Conservation (phyloP, 352 stramenopile species). For the Hyaloperonospora brassicae region DNA sequence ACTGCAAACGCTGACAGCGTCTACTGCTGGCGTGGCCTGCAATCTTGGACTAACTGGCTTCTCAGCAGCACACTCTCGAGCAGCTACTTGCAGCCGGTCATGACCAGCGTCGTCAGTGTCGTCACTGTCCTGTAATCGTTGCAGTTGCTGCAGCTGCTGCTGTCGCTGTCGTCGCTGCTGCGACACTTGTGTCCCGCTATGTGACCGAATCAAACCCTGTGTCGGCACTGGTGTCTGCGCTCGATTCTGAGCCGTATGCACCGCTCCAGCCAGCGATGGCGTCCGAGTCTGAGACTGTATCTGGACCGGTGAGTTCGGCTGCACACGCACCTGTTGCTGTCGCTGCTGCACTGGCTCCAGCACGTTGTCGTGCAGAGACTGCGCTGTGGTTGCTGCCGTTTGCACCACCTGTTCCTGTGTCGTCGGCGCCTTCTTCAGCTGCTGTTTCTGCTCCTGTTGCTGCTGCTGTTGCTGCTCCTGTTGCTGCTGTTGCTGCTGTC, state of each 20-base stretch:
- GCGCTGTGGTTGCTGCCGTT: not conserved
- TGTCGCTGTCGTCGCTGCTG: conserved; percentile 12
- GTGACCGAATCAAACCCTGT: conserved; percentile 3
- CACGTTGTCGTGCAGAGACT: not conserved
- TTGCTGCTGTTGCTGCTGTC: conserved; percentile 34
- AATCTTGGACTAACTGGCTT: conserved; percentile 3
- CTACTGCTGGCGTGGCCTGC: conserved; percentile 3
- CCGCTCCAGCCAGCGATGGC: conserved; percentile 1
- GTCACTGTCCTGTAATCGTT: conserved; percentile 5
- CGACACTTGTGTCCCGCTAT: conserved; percentile 6
- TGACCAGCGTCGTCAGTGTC: conserved; percentile 13
- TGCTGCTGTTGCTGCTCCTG: conserved; percentile 20
- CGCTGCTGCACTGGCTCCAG: not conserved
- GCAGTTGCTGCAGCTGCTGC: conserved; percentile 9
- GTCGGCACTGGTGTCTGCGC: conserved; percentile 7
- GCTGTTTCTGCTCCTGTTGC: conserved; percentile 9
- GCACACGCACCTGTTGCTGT: conserved; percentile 3
- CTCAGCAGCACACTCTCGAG: conserved; percentile 9
- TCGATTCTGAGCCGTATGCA: conserved; percentile 5
- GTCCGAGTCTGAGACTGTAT: conserved; percentile 3
- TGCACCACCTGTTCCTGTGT: conserved; percentile 6
- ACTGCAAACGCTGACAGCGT: not conserved
- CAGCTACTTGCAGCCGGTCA: conserved; percentile 4
- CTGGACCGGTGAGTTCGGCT: not conserved
- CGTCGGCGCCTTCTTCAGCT: conserved; percentile 3